Base-by-base conservation (phyloP, 2,329 filamentous ascomycete species). In the Penicillium psychrosexuale region DNA sequence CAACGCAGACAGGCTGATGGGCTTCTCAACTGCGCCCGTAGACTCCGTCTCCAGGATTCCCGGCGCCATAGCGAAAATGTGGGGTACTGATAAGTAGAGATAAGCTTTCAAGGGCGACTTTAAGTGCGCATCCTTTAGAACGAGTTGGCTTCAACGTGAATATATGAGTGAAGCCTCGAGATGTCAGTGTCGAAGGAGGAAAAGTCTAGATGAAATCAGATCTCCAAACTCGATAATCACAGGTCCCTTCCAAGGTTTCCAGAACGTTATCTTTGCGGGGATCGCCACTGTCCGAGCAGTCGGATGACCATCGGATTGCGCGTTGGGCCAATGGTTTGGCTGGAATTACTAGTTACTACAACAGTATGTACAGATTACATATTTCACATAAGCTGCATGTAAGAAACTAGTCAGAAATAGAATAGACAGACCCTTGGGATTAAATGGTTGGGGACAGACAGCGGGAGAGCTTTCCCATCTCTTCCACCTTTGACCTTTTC, bases 1-100 rank as follows among this genome's bases (percentile, higher is more conserved):
- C 47, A 97, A 75, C 17, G 84, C 76, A 40, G 80, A 74, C 36
- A 90, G 76, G 39, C 79, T 76, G 37, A 70, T 69, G 47, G 74
- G 70, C 54, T 77, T 76, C 34, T 78, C 71, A 22, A 69, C 63
- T 3, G 77, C 70, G 37, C 79, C 79, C 13, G 79, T 79, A 27
- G 73, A 69, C 49, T 68, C 66, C 13, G 72, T 66, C 17, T 77
- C 76, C 47, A 83, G 70, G 47, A 83, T 73, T 45, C 82, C 82
- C 36, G 84, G 83, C 51, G 83, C 82, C 84, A 87, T 87, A 49
- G 47, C 60, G 57, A 47, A 50, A 42, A 38, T 43, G 33, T 49
- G 27, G 37, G 12, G 47, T 43, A 46, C 24, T 28, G 43, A 33
- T 33, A 33, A 11, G 24, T 34, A 12, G 22, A 28, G 44, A 33